Evolutionary conservation across 164 flowering plant species (phyloP).

Genomic region (Buxus sempervirens): DNA sequence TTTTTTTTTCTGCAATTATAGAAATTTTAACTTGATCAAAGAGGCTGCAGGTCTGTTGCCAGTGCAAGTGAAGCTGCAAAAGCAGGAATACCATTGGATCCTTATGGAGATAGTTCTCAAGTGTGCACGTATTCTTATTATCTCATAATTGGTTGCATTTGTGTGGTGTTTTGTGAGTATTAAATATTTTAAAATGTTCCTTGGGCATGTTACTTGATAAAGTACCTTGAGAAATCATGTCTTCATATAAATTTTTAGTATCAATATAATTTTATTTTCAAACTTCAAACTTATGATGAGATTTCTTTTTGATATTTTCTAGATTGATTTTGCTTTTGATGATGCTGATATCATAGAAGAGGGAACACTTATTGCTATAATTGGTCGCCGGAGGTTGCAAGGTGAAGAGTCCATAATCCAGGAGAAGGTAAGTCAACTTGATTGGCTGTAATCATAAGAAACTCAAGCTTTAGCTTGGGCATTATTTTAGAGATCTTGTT

Average conservation of each 20-base stretch:
- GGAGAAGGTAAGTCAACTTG: constrained; percentile 46
- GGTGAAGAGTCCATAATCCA: constrained; percentile 51
- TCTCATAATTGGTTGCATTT: constrained; percentile 22
- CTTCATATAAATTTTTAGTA: background rate
- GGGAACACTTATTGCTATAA: constrained; percentile 51
- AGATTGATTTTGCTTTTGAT: constrained; percentile 69
- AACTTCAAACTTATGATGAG: background rate
- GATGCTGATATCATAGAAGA: constrained; percentile 71
- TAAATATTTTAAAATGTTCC: constrained; percentile 3
- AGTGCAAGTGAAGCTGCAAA: constrained; percentile 73
- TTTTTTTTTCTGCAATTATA: background rate
- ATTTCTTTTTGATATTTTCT: constrained; percentile 13
- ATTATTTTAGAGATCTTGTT: no score
- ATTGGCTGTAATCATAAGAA: background rate
- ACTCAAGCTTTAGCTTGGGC: no score
- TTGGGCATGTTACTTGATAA: background rate
- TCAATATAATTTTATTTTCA: background rate
- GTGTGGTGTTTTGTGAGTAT: constrained; percentile 22
- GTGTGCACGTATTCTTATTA: constrained; percentile 32
- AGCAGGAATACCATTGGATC: constrained; percentile 62
- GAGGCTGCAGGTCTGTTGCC: constrained; percentile 42
- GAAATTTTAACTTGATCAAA: constrained; percentile 1
- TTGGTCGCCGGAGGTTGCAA: constrained; percentile 45
- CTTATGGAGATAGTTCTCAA: constrained; percentile 36
- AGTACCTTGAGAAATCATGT: constrained; percentile 1